Evolutionary conservation across 805 yeast genomes (phyloP).

Genomic region (Starmerella asiatica): DNA sequence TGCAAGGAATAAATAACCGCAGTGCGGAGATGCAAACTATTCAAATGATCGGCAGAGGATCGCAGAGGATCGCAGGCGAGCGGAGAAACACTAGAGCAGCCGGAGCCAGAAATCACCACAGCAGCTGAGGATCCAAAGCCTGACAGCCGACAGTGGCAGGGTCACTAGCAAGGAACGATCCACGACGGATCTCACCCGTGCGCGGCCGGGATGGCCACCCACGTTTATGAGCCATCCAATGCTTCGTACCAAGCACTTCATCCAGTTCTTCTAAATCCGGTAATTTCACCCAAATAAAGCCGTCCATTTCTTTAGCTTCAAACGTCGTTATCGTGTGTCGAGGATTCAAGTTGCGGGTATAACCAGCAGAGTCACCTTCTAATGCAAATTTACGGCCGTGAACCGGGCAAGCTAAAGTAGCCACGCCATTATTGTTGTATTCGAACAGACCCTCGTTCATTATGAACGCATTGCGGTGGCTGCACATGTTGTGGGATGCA

Average conservation of each 20-base stretch:
- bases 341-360: constrained; percentile 25
- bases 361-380: constrained; percentile 23
- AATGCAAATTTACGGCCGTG: constrained; percentile 29
- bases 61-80: too few relatives aligned
- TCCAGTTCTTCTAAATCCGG: constrained; percentile 29
- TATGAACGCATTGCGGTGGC: constrained; percentile 31
- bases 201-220: background rate
- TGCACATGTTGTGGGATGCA: constrained; percentile 33
- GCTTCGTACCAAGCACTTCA: constrained; percentile 27
- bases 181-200: background rate
- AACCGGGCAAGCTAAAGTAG: constrained; percentile 30
- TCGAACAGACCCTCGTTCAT: constrained; percentile 29
- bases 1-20: too few relatives aligned
- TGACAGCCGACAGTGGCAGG: background rate
- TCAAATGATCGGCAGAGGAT: too few relatives aligned
- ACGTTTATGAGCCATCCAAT: constrained; percentile 20
- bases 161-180: background rate
- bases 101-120: too few relatives aligned
- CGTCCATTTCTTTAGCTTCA: constrained; percentile 27
- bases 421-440: constrained; percentile 25
- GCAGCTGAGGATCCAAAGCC: background rate
- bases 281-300: constrained; percentile 24
- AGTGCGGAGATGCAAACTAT: too few relatives aligned
- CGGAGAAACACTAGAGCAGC: too few relatives aligned
- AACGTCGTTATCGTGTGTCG: constrained; percentile 28